Evolutionary conservation across 768 basidiomycete species (phyloP), one percentile per base, ranked within the genome.

Genomic region (Lactarius tabidus): DNA sequence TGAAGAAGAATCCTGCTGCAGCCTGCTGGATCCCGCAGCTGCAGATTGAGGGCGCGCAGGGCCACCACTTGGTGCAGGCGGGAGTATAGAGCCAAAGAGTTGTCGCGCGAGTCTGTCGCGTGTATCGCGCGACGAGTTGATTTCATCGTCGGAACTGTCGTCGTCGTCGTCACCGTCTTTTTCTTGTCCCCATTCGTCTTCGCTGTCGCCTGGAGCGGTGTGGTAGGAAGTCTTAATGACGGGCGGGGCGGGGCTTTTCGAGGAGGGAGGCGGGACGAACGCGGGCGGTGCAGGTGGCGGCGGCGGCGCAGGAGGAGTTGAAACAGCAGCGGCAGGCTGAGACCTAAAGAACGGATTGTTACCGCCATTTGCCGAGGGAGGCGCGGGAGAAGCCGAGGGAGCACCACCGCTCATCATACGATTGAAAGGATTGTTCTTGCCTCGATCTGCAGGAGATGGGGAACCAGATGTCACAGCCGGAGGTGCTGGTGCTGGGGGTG

Each of bases 131-230:
- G 84, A 85, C 17, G 80, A 81, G n/a, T 81, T 79, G 56, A 89
- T 77, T 65, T 94, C 93, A 73, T 94, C 93, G 61, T 93, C 92
- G 59, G 85, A 88, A 67, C 85, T 88, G 70, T 89, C 87, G 6
- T 84, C 82, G 5, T 84, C 82, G 9, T 84, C 82, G 5, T 84
- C 82, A 8, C 82, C 83, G 51, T 84, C 86, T 74, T 95, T 93
- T 71, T 84, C 79, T 57, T 92, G 85, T 61, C 89, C 93, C 93
- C 93, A 95, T 57, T 93, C 92, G 20, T 91, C 90, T 2, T 90
- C 88, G 36, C 79, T 78, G 38, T 79, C 80, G 2, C 77, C 80
- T 1, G 88, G 81, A 0, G 85, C 89, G 1, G 85, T 88, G 67
- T 88, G 76, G 66, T 91, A 90, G 3, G 81, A 73, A 0, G 82